phyloP scores from a whole-genome alignment of 1,284 basidiomycete genomes.

The Lentinula novae-zelandiae region DNA sequence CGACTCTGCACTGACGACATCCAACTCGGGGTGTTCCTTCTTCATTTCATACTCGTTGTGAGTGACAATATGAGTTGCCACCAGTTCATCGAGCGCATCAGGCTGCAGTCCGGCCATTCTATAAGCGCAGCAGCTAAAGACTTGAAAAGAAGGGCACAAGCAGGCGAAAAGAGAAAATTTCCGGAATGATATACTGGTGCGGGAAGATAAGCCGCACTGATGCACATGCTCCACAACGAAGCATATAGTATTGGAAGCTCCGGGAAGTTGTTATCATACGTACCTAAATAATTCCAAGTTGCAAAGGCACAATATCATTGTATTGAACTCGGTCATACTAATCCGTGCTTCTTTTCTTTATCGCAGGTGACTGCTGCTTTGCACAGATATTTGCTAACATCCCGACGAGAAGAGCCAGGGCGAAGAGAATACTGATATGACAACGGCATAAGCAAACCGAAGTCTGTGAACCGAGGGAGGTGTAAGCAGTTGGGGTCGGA shows the following conservation, averaged over 20 bases:
- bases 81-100: conserved; percentile 5
- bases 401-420: too few species aligned
- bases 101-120: conserved; percentile 10
- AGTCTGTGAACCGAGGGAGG: too few species aligned
- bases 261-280: background rate
- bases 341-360: too few species aligned
- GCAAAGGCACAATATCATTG: background rate
- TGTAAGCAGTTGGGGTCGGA: too few species aligned
- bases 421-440: too few species aligned
- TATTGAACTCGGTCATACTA: too few species aligned
- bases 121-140: background rate
- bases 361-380: background rate
- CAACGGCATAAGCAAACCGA: too few species aligned
- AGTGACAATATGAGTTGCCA: background rate
- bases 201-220: background rate
- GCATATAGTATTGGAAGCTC: background rate
- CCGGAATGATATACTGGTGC: background rate
- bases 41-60: conserved; percentile 3
- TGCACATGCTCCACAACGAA: background rate
- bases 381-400: too few species aligned
- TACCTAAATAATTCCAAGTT: background rate
- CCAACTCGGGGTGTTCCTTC: conserved; percentile 3
- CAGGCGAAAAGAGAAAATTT: background rate
- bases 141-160: background rate
- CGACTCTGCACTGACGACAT: background rate